Conservation (phyloP, 2,329 filamentous ascomycete genomes). For the Sporothrix pallida region DNA sequence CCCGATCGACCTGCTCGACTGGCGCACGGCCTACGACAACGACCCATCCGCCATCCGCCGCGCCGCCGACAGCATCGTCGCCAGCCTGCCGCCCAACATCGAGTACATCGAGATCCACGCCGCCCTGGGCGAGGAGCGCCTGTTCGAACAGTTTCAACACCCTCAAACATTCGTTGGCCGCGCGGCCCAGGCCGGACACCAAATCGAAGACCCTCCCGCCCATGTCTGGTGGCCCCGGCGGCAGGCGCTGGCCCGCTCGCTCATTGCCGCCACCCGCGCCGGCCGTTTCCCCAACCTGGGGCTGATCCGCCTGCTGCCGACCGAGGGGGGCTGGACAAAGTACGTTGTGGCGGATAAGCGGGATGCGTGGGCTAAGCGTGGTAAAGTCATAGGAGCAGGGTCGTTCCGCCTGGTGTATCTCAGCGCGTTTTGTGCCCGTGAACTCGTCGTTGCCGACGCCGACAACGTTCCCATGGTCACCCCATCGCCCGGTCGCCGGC, state of each 20-base stretch:
- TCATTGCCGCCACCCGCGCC: neutral
- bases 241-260: neutral
- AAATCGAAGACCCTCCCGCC: no score
- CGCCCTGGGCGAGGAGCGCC: neutral
- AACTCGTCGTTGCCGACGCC: no score
- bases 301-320: no score
- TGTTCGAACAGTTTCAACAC: neutral
- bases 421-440: no score
- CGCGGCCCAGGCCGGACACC: no score
- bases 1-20: neutral
- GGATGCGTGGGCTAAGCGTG: no score
- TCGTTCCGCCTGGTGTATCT: no score
- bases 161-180: neutral
- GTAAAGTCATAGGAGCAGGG: no score
- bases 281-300: neutral
- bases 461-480: no score
- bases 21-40: neutral
- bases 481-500: no score
- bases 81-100: neutral
- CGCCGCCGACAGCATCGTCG: neutral
- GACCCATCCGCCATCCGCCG: neutral
- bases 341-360: no score
- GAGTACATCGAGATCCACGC: neutral
- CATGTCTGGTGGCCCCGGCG: neutral
- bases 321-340: no score